phyloP scores from a whole-genome alignment of 805 yeast species.

The Candida hungchunana region DNA sequence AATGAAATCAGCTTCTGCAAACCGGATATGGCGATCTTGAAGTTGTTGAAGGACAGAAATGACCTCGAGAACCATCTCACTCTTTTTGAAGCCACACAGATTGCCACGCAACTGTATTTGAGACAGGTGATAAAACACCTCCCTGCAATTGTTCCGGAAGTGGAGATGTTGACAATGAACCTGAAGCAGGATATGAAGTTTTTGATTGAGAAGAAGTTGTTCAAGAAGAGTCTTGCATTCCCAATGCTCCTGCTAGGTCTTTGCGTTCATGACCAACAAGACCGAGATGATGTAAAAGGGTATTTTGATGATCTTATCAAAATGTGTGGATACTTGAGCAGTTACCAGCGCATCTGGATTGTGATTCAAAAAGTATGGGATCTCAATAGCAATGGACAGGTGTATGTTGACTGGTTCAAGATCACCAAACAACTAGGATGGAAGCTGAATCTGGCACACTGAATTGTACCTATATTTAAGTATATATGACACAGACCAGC shows the following conservation, averaged over 20 bases:
- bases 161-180: conserved; percentile 46
- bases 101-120: conserved; percentile 49
- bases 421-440: conserved; percentile 38
- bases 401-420: conserved; percentile 40
- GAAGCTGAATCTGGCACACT: conserved; percentile 29
- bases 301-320: conserved; percentile 26
- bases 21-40: conserved; percentile 42
- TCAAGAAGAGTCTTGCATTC: conserved; percentile 44
- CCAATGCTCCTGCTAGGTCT: conserved; percentile 38
- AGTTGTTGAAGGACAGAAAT: conserved; percentile 21
- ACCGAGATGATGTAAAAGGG: conserved; percentile 23
- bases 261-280: conserved; percentile 20
- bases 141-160: conserved; percentile 50
- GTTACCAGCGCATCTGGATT: conserved; percentile 32
- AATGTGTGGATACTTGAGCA: conserved; percentile 32
- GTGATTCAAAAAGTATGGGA: conserved; percentile 38
- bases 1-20: conserved; percentile 37
- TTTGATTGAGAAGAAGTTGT: conserved; percentile 40
- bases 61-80: conserved; percentile 58
- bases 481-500: no score
- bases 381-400: conserved; percentile 28
- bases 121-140: conserved; percentile 47
- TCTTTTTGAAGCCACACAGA: conserved; percentile 53
- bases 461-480: no score
- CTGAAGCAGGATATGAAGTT: conserved; percentile 47